phyloP scores from a whole-genome alignment of 352 stramenopile species.

The Thalassiosira ordinaria region DNA sequence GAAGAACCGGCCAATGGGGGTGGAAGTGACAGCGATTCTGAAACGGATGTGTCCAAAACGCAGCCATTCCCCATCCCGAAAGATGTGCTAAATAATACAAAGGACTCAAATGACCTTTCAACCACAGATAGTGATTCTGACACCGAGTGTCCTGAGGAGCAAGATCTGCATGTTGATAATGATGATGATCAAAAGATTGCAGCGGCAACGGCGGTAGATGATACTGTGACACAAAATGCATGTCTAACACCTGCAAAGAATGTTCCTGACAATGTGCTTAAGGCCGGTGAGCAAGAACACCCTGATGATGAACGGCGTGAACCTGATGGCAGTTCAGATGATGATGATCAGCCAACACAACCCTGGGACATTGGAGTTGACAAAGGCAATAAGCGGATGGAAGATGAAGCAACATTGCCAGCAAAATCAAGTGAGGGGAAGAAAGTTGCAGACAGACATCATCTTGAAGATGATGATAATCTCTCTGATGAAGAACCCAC shows the following conservation, averaged over 20 bases:
- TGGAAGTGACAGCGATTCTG: conserved; percentile 3
- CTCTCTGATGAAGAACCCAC: conserved; percentile 3
- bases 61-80: conserved; percentile 16
- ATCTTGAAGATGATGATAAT: neutral
- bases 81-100: conserved; percentile 7
- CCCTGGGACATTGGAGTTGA: too few species aligned
- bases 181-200: conserved; percentile 2
- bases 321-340: conserved; percentile 12
- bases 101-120: too few species aligned
- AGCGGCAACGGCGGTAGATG: neutral
- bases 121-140: conserved; percentile 20
- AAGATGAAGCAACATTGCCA: neutral
- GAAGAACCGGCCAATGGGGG: neutral
- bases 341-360: conserved; percentile 16
- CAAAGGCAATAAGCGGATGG: too few species aligned
- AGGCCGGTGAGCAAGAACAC: neutral
- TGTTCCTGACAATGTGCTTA: neutral
- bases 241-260: neutral
- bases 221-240: neutral
- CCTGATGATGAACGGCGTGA: conserved; percentile 4
- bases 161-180: conserved; percentile 5
- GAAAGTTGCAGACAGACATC: neutral
- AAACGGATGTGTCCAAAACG: conserved; percentile 18
- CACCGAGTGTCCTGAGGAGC: conserved; percentile 4
- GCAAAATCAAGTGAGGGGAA: neutral